phyloP scores from a whole-genome alignment of 2,329 filamentous ascomycete genomes.

The Lomentospora prolificans region DNA sequence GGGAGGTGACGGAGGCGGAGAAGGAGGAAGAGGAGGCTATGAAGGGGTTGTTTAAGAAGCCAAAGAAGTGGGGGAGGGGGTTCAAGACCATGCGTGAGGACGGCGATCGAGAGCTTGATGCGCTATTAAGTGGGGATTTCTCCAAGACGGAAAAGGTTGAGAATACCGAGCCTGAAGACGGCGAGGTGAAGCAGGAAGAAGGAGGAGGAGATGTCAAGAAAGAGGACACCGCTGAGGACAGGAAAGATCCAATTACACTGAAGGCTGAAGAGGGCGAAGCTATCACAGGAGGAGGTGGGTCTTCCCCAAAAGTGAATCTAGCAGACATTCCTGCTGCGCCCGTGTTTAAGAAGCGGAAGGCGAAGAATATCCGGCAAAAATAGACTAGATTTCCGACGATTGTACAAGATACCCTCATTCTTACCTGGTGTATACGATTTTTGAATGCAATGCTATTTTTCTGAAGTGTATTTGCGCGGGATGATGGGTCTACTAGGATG shows the following conservation, averaged over 20 bases:
- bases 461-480: no score
- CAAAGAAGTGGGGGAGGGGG: conserved; percentile 43
- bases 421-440: no score
- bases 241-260: conserved; percentile 16
- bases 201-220: conserved; percentile 12
- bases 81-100: conserved; percentile 37
- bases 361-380: conserved; percentile 53
- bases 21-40: conserved; percentile 51
- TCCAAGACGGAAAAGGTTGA: conserved; percentile 13
- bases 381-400: conserved; percentile 17
- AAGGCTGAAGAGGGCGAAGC: conserved; percentile 25
- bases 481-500: no score
- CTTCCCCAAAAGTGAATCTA: not conserved
- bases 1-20: conserved; percentile 49
- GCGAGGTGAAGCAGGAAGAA: conserved; percentile 20
- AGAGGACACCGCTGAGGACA: conserved; percentile 16
- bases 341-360: conserved; percentile 73
- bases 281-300: conserved; percentile 23
- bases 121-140: conserved; percentile 37
- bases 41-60: conserved; percentile 50
- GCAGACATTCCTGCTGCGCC: conserved; percentile 35
- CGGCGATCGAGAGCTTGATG: conserved; percentile 50
- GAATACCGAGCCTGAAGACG: conserved; percentile 13
- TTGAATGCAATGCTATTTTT: no score
- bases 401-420: not conserved